Conservation (phyloP, 352 stramenopile species). For the Phytophthora vignae region DNA sequence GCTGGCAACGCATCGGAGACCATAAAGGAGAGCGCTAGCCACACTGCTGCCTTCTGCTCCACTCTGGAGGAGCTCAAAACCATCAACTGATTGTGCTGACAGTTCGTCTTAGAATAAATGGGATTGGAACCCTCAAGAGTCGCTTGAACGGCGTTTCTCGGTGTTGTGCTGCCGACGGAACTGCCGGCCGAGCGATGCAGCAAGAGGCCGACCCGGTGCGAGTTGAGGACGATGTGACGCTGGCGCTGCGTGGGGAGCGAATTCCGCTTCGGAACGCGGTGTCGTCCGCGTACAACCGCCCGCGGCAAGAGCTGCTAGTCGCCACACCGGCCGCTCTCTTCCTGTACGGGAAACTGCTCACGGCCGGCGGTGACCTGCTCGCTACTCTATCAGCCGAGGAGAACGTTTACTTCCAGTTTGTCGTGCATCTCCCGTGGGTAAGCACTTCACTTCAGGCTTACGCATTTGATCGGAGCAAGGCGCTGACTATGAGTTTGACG, state of each 20-base stretch:
- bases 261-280: slow-evolving; percentile 51
- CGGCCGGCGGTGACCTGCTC: slow-evolving; percentile 50
- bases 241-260: slow-evolving; percentile 57
- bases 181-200: not conserved
- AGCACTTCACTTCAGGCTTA: not conserved
- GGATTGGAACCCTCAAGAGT: not conserved
- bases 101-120: slow-evolving; percentile 2
- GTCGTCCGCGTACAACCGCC: slow-evolving; percentile 49
- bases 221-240: slow-evolving; percentile 33
- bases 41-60: not conserved
- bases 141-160: slow-evolving; percentile 8
- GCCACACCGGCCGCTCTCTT: slow-evolving; percentile 41
- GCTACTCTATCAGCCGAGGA: slow-evolving; percentile 44
- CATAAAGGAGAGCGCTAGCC: not conserved
- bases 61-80: not conserved
- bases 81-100: not conserved
- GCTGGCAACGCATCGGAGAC: not conserved
- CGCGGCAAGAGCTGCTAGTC: slow-evolving; percentile 48
- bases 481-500: slow-evolving; percentile 1
- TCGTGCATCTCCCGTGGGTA: slow-evolving; percentile 56
- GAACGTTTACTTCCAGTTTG: slow-evolving; percentile 54
- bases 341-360: slow-evolving; percentile 56
- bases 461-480: not conserved
- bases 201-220: not conserved
- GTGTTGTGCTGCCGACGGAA: not conserved